Evolutionary conservation across 495 filamentous ascomycete genomes (phyloP).

Genomic region (Penicillium canariense): DNA sequence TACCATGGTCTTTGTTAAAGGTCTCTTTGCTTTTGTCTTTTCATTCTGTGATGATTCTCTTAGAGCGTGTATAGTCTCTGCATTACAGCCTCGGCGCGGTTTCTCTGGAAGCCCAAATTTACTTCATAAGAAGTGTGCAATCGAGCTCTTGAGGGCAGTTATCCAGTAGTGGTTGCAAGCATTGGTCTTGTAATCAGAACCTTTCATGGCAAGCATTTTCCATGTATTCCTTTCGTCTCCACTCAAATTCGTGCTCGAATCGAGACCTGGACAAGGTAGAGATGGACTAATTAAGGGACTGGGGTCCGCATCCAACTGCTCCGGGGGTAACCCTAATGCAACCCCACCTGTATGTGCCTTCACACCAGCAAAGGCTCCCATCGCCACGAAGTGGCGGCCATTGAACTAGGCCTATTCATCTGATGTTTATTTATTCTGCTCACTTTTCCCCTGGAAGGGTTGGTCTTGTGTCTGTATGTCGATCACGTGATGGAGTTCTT

Average conservation of each 20-base stretch:
- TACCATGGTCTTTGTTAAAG: constrained; percentile 30
- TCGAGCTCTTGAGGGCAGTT: too few species aligned
- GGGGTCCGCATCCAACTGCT: neutral
- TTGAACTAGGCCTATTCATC: too few species aligned
- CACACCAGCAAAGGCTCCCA: too few species aligned
- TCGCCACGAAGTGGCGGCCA: too few species aligned
- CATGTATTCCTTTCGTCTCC: too few species aligned
- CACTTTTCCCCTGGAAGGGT: too few species aligned
- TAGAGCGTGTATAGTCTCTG: constrained; percentile 46
- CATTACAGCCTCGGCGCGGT: constrained; percentile 39
- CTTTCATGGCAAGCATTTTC: neutral
- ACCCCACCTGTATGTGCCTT: neutral
- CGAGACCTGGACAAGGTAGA: neutral
- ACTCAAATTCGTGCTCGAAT: neutral
- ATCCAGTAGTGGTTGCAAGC: too few species aligned
- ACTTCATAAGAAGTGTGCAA: constrained; percentile 4
- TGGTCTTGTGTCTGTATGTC: neutral
- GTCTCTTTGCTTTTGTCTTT: constrained; percentile 26
- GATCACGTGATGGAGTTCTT: constrained; percentile 6
- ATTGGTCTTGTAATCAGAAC: neutral
- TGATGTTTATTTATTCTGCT: too few species aligned
- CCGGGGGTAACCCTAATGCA: neutral
- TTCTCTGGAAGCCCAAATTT: constrained; percentile 26
- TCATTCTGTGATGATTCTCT: constrained; percentile 18
- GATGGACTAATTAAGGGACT: neutral